A percentile compares a stretch with the other conserved stretches of the same genome.
Evolutionary conservation across 73 alveolate species (phyloP).

Genomic region (Paramecium tetraurelia): DNA sequence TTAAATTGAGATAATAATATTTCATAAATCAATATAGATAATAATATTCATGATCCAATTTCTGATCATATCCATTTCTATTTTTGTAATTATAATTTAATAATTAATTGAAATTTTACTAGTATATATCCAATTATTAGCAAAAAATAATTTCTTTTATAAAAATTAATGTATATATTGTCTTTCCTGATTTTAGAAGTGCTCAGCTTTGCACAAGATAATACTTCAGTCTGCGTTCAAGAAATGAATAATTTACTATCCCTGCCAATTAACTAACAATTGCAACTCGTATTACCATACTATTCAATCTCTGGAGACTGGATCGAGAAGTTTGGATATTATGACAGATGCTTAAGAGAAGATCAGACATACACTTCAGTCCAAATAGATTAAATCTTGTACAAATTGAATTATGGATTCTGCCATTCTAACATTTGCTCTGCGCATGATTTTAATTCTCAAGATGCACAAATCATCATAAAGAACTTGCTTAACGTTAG

Average conservation of each 20-base stretch:
- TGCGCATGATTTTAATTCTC: not conserved
- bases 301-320: not conserved
- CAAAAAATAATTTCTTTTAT: not conserved
- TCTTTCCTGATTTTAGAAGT: not conserved
- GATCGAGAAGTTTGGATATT: not conserved
- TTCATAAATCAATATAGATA: not conserved
- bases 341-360: not conserved
- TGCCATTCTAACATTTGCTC: conserved; percentile 3
- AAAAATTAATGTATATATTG: not conserved
- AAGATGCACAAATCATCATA: not conserved
- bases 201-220: not conserved
- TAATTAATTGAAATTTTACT: not conserved
- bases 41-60: not conserved
- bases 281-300: not conserved
- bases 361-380: not conserved
- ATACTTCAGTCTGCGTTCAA: not conserved
- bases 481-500: not conserved
- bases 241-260: not conserved
- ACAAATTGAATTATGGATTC: not conserved
- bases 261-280: not conserved
- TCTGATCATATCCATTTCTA: not conserved
- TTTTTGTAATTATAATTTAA: not conserved
- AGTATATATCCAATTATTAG: not conserved
- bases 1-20: not conserved
- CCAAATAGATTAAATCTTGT: not conserved